Evolutionary conservation across 352 stramenopile species (phyloP).

Genomic region (Phytophthora europaea): DNA sequence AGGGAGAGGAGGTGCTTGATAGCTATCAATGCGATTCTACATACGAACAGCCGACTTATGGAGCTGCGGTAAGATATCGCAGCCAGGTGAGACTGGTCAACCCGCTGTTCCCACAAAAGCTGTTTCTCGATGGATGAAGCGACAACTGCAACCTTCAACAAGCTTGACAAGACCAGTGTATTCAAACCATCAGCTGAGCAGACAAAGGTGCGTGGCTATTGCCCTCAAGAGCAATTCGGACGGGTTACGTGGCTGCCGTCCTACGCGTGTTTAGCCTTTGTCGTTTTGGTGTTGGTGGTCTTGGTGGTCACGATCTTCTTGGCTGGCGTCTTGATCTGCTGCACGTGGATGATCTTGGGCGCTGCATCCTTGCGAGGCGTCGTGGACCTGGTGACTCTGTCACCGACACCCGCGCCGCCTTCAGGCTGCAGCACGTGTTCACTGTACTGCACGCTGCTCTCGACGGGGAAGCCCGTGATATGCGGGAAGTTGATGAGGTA

Average conservation of each 20-base stretch:
- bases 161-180: neutral
- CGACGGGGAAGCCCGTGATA: conserved; percentile 41
- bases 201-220: neutral
- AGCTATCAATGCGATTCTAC: conserved; percentile 5
- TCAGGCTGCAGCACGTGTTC: conserved; percentile 32
- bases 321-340: conserved; percentile 5
- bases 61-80: conserved; percentile 8
- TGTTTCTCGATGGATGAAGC: conserved; percentile 13
- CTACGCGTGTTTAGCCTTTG: conserved; percentile 6
- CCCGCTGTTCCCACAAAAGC: conserved; percentile 5
- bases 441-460: conserved; percentile 16
- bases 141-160: neutral
- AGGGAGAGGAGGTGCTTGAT: conserved; percentile 14
- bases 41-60: conserved; percentile 17
- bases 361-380: conserved; percentile 15
- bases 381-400: conserved; percentile 25
- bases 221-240: neutral
- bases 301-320: conserved; percentile 9
- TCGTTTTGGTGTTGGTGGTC: neutral
- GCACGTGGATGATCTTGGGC: conserved; percentile 31
- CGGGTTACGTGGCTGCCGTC: neutral
- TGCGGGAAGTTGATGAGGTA: conserved; percentile 59
- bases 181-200: neutral
- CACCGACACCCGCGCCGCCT: conserved; percentile 22
- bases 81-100: conserved; percentile 20